A percentile compares a stretch with the other conserved stretches of the same genome.
Evolutionary conservation across 345 rosid genomes (phyloP).

Genomic region (Camelina neglecta): DNA sequence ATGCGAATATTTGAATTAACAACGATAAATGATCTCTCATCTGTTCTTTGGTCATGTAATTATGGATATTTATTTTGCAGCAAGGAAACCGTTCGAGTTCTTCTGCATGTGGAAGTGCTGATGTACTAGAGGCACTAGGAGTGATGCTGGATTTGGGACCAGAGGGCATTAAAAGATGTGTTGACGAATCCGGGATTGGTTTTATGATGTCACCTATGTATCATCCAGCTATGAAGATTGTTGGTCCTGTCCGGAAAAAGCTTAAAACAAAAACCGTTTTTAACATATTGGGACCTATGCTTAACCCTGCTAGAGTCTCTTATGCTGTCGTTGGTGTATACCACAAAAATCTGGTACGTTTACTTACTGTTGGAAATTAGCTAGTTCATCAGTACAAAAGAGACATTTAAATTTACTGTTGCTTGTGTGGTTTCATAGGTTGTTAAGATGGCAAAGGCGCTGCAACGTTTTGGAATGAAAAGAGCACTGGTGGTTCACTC

Average conservation of each 20-base stretch:
- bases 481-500: conserved; percentile 96
- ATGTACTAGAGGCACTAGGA: conserved; percentile 85
- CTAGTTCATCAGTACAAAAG: not conserved
- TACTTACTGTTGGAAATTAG: conserved; percentile 13
- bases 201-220: conserved; percentile 91
- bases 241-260: conserved; percentile 81
- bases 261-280: conserved; percentile 85
- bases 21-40: not conserved
- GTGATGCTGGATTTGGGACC: conserved; percentile 78
- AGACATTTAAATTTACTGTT: not conserved
- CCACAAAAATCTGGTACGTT: conserved; percentile 70
- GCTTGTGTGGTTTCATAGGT: conserved; percentile 56
- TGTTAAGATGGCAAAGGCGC: conserved; percentile 85
- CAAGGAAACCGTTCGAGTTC: conserved; percentile 98
- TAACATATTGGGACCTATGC: conserved; percentile 89
- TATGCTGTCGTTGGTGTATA: conserved; percentile 94
- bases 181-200: conserved; percentile 84
- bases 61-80: conserved; percentile 47
- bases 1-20: not conserved
- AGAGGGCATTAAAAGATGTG: conserved; percentile 75
- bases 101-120: conserved; percentile 99
- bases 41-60: not conserved
- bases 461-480: conserved; percentile 90
- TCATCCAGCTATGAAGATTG: conserved; percentile 94
- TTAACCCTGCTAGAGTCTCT: conserved; percentile 85